phyloP scores from a whole-genome alignment of 2,329 filamentous ascomycete genomes.

The Pseudovirgaria hyperparasitica region DNA sequence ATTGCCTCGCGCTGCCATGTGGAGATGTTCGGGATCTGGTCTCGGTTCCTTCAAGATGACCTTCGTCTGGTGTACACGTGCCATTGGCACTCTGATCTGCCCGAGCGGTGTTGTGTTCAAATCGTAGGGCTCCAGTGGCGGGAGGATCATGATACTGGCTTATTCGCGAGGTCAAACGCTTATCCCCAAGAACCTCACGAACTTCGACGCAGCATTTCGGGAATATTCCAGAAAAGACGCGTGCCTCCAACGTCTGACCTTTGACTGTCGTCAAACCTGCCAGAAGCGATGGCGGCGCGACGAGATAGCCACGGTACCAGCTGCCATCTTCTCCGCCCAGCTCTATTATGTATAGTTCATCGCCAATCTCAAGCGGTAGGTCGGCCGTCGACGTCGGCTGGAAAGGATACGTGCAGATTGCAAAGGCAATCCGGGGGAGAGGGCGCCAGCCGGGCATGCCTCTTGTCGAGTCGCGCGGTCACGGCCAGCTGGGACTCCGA shows the following conservation, averaged over 20 bases:
- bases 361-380: slow-evolving; percentile 90
- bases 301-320: slow-evolving; percentile 92
- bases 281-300: slow-evolving; percentile 84
- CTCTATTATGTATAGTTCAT: slow-evolving; percentile 98
- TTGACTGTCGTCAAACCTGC: slow-evolving; percentile 83
- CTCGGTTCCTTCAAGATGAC: no score
- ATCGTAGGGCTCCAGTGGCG: no score
- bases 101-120: no score
- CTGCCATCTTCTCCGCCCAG: slow-evolving; percentile 73
- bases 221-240: slow-evolving; percentile 98
- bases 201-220: slow-evolving; percentile 90
- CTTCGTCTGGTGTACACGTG: no score
- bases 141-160: no score
- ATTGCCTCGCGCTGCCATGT: no score
- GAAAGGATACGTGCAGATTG: slow-evolving; percentile 91
- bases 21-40: no score
- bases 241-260: slow-evolving; percentile 85
- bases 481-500: no score
- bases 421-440: slow-evolving; percentile 92
- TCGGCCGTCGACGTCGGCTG: slow-evolving; percentile 75
- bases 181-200: slow-evolving; percentile 81
- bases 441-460: slow-evolving; percentile 66
- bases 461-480: slow-evolving; percentile 2
- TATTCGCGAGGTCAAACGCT: background rate
- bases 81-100: no score